Conservation (phyloP, 139 green algal species). For the Closterium sp. region DNA sequence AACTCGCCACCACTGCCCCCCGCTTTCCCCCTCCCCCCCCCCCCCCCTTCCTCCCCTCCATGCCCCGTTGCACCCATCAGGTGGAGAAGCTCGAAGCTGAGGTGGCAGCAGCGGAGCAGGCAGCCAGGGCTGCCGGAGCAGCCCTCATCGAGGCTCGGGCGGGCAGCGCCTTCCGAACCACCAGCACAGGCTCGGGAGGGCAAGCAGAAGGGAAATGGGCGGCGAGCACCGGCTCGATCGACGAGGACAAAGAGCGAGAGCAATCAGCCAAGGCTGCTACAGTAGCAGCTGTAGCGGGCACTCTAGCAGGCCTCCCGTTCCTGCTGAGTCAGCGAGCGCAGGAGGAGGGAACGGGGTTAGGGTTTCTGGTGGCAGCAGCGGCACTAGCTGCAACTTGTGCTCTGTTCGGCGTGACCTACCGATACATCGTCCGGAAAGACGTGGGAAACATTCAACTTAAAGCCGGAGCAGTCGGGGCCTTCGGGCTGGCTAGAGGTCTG, state of each 20-base stretch:
- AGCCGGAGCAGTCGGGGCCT: constrained; percentile 39
- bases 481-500: constrained; percentile 40
- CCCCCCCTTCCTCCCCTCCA: too few relatives aligned
- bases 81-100: constrained; percentile 32
- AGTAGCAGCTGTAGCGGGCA: constrained; percentile 31
- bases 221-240: constrained; percentile 12
- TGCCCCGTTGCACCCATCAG: background rate
- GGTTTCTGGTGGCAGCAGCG: background rate
- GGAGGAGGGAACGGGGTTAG: background rate
- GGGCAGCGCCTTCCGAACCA: background rate
- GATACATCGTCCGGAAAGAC: constrained; percentile 42
- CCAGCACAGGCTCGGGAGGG: background rate
- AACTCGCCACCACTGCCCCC: too few relatives aligned
- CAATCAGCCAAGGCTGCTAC: constrained; percentile 48
- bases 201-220: constrained; percentile 7
- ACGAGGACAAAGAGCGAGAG: constrained; percentile 32
- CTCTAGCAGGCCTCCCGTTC: constrained; percentile 39
- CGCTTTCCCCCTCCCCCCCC: too few relatives aligned
- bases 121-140: background rate
- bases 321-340: constrained; percentile 4
- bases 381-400: constrained; percentile 23
- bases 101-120: constrained; percentile 14
- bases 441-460: constrained; percentile 50
- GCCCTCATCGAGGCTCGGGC: constrained; percentile 36
- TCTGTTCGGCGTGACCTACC: constrained; percentile 51